These are phyloP conservation scores for Aspergillus conjunctus DNA, from an alignment of 495 filamentous ascomycete species.

Conservation along the genomic window DNA sequence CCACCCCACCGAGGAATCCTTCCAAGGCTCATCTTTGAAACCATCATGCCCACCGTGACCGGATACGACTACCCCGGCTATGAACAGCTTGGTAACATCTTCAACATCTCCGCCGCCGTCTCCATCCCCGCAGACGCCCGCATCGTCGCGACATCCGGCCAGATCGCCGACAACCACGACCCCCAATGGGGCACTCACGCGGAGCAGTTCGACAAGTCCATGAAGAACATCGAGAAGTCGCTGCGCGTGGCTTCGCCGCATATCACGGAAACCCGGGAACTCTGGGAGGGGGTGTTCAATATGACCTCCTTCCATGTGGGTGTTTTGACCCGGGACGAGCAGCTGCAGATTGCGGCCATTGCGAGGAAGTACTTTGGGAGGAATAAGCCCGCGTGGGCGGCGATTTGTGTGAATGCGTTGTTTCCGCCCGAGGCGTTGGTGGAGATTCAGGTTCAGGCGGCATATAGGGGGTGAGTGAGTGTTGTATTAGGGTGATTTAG, in stretches of 20 bases:
- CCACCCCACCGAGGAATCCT: too few relatives aligned
- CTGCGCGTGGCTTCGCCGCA: background rate
- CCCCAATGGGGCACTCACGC: background rate
- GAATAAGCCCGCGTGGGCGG: background rate
- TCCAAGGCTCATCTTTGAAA: background rate
- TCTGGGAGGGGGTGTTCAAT: constrained; percentile 1
- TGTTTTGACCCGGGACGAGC: background rate
- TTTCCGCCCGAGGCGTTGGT: background rate
- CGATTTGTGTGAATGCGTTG: constrained; percentile 1
- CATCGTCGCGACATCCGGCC: background rate
- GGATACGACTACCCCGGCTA: background rate
- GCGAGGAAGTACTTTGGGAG: background rate
- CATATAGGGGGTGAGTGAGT: background rate
- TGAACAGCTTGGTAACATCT: background rate
- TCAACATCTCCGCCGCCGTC: background rate
- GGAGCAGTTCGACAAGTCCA: constrained; percentile 2
- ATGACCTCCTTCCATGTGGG: background rate
- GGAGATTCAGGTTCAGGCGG: constrained; percentile 3
- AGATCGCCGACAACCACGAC: background rate
- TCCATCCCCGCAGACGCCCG: background rate
- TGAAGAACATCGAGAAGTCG: background rate
- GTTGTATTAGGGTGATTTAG: background rate
- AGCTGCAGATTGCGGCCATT: background rate
- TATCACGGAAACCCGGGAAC: background rate
- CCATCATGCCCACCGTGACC: background rate